Evolutionary conservation across 805 yeast species (phyloP), one percentile per base, ranked within the genome.

Genomic region (Teunomyces cretensis): DNA sequence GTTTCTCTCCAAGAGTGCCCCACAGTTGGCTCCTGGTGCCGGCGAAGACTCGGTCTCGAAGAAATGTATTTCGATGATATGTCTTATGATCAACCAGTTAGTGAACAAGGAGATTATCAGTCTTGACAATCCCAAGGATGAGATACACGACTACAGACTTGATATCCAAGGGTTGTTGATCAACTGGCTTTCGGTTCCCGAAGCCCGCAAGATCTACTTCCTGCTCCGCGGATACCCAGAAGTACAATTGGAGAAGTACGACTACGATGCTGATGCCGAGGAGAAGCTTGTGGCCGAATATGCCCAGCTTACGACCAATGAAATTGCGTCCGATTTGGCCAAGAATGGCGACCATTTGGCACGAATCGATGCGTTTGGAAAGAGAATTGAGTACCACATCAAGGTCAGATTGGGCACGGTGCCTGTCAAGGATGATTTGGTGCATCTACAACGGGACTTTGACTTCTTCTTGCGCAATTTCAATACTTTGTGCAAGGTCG

Each of bases 101-200:
- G 67, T 78, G 13, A 66, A 64, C 17, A 63, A 73, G 44, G 72
- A 70, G 0, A 59, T 79, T 50, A 70, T 81, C 36, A 68, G 69
- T 30, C 58, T 79, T 15, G 66, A 35, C 9, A 13, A 46, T 8
- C 54, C 51, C 4, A 56, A 51, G 3, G 69, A 66, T 39, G 62
- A 58, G 22, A 62, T 64, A 28, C 70, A 76, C 11, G 86, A 83
- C 49, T 83, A 80, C 55, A 66, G 74, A 7, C 72, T 79, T 44
- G 88, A 83, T 51, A 58, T 85, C 16, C 85, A 82, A 52, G 74
- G 80, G 7, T 64, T 85, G 30, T 62, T 85, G 40, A 72, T 85
- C 50, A 78, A 76, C 44, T 84, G 88, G 88, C 77, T 84, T 30
- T 83, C 85, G 4, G 44, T 81, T 0, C 83, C 85, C 0, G 87